phyloP scores from a whole-genome alignment of 2,329 filamentous ascomycete genomes.

The Pezicula carpinea region DNA sequence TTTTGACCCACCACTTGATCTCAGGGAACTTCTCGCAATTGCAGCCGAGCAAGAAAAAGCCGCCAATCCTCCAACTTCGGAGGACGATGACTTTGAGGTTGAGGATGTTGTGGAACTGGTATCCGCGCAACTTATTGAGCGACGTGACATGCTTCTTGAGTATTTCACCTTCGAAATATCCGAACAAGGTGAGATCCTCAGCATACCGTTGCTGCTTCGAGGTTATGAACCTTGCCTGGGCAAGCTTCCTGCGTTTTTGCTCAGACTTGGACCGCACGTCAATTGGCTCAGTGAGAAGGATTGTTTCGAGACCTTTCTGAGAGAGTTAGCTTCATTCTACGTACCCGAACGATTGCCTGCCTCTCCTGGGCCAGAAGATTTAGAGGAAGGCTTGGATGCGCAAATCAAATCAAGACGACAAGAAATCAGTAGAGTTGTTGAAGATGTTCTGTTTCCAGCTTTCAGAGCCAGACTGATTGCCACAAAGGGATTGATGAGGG shows the following conservation, averaged over 20 bases:
- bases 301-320: constrained; percentile 82
- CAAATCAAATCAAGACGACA: constrained; percentile 53
- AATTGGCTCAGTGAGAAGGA: constrained; percentile 79
- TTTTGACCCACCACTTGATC: constrained; percentile 69
- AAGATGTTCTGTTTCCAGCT: constrained; percentile 85
- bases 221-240: constrained; percentile 81
- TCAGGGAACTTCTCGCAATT: constrained; percentile 67
- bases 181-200: constrained; percentile 68
- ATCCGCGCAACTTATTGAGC: constrained; percentile 62
- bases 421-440: constrained; percentile 71
- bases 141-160: constrained; percentile 81
- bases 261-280: constrained; percentile 82
- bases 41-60: constrained; percentile 67
- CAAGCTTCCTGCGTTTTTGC: constrained; percentile 84
- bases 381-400: constrained; percentile 39
- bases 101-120: constrained; percentile 63
- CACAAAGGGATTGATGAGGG: constrained; percentile 70
- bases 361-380: constrained; percentile 30
- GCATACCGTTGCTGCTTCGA: constrained; percentile 80
- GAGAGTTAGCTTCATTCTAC: constrained; percentile 85
- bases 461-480: constrained; percentile 80
- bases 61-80: constrained; percentile 28
- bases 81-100: constrained; percentile 56
- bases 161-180: constrained; percentile 89
- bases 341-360: constrained; percentile 78